A percentile compares a stretch with the other conserved stretches of the same genome.
Conservation (phyloP, 2,329 filamentous ascomycete genomes). For the Torrubiellomyces zombiae region DNA sequence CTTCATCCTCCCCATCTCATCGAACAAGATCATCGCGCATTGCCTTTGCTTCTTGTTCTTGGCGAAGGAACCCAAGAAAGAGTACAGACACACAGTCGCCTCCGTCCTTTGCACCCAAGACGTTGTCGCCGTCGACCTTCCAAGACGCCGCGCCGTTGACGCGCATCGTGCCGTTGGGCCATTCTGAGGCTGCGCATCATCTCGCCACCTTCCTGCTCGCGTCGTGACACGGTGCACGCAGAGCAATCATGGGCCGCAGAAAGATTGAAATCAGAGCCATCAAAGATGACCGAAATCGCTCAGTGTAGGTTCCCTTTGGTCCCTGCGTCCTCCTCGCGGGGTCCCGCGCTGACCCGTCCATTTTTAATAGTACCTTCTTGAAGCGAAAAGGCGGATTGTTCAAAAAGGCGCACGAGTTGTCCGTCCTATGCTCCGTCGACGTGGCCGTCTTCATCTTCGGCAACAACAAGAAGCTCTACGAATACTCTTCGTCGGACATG, state of each 20-base stretch:
- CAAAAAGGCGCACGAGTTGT: slow-evolving; percentile 98
- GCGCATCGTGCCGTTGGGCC: too few species aligned
- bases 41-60: too few species aligned
- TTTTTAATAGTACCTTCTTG: slow-evolving; percentile 61
- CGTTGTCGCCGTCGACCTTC: not conserved
- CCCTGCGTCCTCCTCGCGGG: not conserved
- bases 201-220: slow-evolving; percentile 3
- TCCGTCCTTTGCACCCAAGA: not conserved
- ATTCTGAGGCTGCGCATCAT: too few species aligned
- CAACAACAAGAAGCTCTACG: slow-evolving; percentile 97
- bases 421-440: slow-evolving; percentile 93
- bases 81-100: slow-evolving; percentile 1
- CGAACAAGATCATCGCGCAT: too few species aligned
- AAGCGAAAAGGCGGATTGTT: slow-evolving; percentile 98
- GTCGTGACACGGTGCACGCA: slow-evolving; percentile 4
- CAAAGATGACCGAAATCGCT: slow-evolving; percentile 95
- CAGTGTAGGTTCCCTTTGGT: slow-evolving; percentile 57
- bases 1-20: too few species aligned
- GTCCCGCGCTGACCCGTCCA: slow-evolving; percentile 1
- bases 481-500: slow-evolving; percentile 92
- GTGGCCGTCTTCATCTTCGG: slow-evolving; percentile 98
- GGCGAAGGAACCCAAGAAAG: slow-evolving; percentile 1
- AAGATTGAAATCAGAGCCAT: slow-evolving; percentile 99
- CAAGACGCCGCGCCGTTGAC: not conserved
- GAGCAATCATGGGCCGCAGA: slow-evolving; percentile 65